Evolutionary conservation across 805 yeast species (phyloP).

Genomic region (Kuraishia capsulata): DNA sequence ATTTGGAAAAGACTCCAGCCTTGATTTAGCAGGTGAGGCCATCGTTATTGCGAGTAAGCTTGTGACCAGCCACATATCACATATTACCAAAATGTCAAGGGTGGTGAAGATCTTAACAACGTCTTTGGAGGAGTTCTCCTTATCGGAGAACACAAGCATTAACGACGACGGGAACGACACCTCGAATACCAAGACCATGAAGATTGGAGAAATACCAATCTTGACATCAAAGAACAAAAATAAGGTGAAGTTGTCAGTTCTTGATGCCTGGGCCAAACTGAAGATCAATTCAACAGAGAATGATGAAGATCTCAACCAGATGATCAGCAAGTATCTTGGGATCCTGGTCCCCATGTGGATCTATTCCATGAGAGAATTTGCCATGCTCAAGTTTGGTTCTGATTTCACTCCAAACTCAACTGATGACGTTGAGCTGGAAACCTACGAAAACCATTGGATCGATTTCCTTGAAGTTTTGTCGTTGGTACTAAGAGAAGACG

Average conservation of each 20-base stretch:
- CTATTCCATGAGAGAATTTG: slow-evolving; percentile 61
- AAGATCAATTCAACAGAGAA: slow-evolving; percentile 21
- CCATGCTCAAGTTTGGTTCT: slow-evolving; percentile 49
- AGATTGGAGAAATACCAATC: slow-evolving; percentile 48
- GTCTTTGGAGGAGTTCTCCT: slow-evolving; percentile 52
- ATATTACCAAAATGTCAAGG: slow-evolving; percentile 38
- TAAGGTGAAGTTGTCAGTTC: slow-evolving; percentile 47
- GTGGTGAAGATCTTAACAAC: slow-evolving; percentile 56
- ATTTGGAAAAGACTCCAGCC: slow-evolving; percentile 62
- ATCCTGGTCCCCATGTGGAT: slow-evolving; percentile 75
- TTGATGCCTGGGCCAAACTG: slow-evolving; percentile 69
- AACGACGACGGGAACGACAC: slow-evolving; percentile 13
- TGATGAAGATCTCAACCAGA: slow-evolving; percentile 36
- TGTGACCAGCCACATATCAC: slow-evolving; percentile 50
- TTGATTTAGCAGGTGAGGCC: slow-evolving; percentile 69
- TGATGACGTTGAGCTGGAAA: slow-evolving; percentile 33
- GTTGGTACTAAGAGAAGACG: slow-evolving; percentile 44
- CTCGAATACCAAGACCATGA: slow-evolving; percentile 23
- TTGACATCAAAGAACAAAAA: slow-evolving; percentile 35
- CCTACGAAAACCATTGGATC: slow-evolving; percentile 60
- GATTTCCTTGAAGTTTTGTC: slow-evolving; percentile 73
- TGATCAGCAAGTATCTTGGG: slow-evolving; percentile 48
- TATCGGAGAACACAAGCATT: slow-evolving; percentile 11
- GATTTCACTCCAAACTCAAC: slow-evolving; percentile 22
- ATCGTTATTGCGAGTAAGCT: slow-evolving; percentile 71